Base-by-base conservation (phyloP, 2,329 filamentous ascomycete genomes). In the Capronia coronata region DNA sequence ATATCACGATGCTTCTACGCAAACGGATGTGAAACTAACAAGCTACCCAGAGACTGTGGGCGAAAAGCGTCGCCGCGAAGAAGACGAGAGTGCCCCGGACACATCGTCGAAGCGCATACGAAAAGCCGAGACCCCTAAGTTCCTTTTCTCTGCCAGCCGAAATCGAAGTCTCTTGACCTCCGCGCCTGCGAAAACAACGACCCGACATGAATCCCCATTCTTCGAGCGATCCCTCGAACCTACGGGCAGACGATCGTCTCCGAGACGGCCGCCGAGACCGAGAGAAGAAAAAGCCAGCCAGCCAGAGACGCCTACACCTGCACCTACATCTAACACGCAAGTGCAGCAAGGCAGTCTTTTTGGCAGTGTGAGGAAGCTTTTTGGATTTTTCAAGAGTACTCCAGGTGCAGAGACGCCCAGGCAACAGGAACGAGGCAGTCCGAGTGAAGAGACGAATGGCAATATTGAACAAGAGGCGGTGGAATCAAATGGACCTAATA, bases 301-400 rank as follows among this genome's bases (percentile, higher is more conserved):
- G 43, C 49, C 46, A 37, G 18, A 48, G 14, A 48, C 53, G 8
- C 49, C 53, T 8, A 44, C 40, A 32, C 46, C 27, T n/a, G 16
- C 43, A 19, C 34, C 34, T 18, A 18, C 14, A 37, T 8, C 21
- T n/a, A n/a, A n/a, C n/a, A n/a, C n/a, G n/a, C n/a, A n/a, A 18
- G 37, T 7, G 10, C 14, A 35, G n/a, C 38, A 38, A 39, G 37
- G 25, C 16, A 43, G 54, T 22, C 19, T 56, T 30, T 43, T 56
- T 32, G 54, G 54, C 27, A 56, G 54, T 48, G 54, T 56, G 35
- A 54, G 34, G 38, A 56, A 52, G 43, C 30, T 56, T 22, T 49
- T 56, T 43, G 54, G 54, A 8, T 51, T 44, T 30, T 43, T 54
- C 10, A 46, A 30, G 13, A 35, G 44, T 30, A 29, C 41, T 10